Percentiles rank a stretch among this genome's conserved stretches.
Evolutionary conservation across 2,329 filamentous ascomycete genomes (phyloP).

Genomic region (Aschersonia sp.): DNA sequence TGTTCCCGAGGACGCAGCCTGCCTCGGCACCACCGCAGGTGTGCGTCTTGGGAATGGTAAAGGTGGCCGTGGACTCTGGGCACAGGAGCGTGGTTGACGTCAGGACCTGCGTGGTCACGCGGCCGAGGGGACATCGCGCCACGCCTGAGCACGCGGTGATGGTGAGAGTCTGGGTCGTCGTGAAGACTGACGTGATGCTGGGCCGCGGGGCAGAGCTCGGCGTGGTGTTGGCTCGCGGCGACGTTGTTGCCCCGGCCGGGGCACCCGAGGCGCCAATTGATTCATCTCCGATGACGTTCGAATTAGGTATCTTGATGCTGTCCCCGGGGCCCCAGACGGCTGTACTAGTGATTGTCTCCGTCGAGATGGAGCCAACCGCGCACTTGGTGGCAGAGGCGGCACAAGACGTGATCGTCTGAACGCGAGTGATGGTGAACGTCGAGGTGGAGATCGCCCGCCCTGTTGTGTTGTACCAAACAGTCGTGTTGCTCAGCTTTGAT

Average conservation of each 20-base stretch:
- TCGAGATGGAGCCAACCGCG: slow-evolving; percentile 14
- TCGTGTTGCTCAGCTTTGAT: no score
- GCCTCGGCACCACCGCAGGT: slow-evolving; percentile 12
- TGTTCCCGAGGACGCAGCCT: slow-evolving; percentile 13
- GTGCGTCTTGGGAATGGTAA: slow-evolving; percentile 14
- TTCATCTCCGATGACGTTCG: neutral
- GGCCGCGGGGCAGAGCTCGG: slow-evolving; percentile 3
- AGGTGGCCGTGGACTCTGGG: slow-evolving; percentile 12
- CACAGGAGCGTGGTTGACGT: slow-evolving; percentile 9
- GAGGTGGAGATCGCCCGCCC: slow-evolving; percentile 10
- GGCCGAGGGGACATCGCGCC: slow-evolving; percentile 13
- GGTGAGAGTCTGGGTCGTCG: slow-evolving; percentile 38
- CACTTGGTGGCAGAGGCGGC: slow-evolving; percentile 13
- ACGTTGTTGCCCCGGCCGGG: neutral
- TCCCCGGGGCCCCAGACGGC: neutral
- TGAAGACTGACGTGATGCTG: slow-evolving; percentile 25
- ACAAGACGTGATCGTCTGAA: slow-evolving; percentile 18
- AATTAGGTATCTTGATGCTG: neutral
- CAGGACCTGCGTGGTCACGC: slow-evolving; percentile 11
- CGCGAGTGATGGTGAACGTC: slow-evolving; percentile 12
- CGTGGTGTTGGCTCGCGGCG: neutral
- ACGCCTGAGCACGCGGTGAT: slow-evolving; percentile 41
- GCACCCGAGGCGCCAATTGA: neutral
- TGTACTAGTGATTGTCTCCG: slow-evolving; percentile 8
- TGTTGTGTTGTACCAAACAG: slow-evolving; percentile 7